phyloP scores from a whole-genome alignment of 345 rosid genomes.

The Lenwebbia sp. region DNA sequence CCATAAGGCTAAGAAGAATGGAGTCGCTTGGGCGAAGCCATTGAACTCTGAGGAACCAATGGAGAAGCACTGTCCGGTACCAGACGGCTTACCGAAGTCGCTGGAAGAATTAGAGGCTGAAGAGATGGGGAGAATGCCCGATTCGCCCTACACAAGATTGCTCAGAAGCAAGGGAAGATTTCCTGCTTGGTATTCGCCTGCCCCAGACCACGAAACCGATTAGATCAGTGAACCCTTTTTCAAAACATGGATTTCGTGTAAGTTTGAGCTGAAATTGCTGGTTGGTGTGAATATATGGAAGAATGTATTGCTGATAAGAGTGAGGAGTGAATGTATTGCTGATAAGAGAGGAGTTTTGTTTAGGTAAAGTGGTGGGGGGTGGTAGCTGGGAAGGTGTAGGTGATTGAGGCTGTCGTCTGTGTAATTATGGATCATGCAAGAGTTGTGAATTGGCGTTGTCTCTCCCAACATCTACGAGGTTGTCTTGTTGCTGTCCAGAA shows the following conservation, averaged over 20 bases:
- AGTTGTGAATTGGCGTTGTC: background rate
- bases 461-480: background rate
- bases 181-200: slow-evolving; percentile 77
- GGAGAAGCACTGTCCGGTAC: slow-evolving; percentile 33
- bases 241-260: background rate
- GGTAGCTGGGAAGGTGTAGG: background rate
- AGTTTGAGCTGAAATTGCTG: background rate
- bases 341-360: background rate
- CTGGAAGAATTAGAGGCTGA: slow-evolving; percentile 68
- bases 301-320: background rate
- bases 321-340: background rate
- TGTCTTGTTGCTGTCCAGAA: background rate
- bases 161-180: slow-evolving; percentile 52
- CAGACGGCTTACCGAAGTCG: slow-evolving; percentile 78
- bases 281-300: background rate
- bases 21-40: slow-evolving; percentile 4
- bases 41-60: slow-evolving; percentile 6
- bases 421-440: background rate
- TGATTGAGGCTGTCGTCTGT: background rate
- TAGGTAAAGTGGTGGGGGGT: background rate
- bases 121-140: slow-evolving; percentile 68
- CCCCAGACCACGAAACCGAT: slow-evolving; percentile 69
- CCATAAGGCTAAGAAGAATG: slow-evolving; percentile 18
- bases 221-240: background rate
- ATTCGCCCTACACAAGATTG: slow-evolving; percentile 58